phyloP scores from a whole-genome alignment of 768 basidiomycete genomes.

The Symmetrospora coprosmae region DNA sequence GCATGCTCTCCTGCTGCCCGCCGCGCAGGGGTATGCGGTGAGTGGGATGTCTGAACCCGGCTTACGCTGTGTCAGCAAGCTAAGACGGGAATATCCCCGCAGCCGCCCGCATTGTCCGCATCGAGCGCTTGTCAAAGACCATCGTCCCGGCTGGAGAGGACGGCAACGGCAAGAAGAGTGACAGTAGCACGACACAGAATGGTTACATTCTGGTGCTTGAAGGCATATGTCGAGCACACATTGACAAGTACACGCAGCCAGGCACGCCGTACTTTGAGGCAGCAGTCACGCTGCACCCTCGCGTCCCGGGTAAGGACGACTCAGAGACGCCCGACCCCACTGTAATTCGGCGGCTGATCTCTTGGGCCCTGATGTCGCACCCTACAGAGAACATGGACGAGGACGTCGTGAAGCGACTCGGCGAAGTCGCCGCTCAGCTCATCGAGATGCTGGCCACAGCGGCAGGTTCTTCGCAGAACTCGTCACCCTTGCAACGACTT shows the following conservation, averaged over 20 bases:
- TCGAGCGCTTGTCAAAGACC: constrained; percentile 20
- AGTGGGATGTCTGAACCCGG: neutral
- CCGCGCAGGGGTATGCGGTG: constrained; percentile 8
- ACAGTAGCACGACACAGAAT: neutral
- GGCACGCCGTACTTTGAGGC: constrained; percentile 22
- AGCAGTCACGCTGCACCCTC: constrained; percentile 4
- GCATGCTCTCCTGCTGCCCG: too few relatives aligned
- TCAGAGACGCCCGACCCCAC: too few relatives aligned
- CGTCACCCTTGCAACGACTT: constrained; percentile 23
- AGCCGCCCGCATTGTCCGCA: constrained; percentile 27
- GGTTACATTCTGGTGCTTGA: constrained; percentile 19
- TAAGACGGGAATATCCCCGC: neutral
- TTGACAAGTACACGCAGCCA: constrained; percentile 14
- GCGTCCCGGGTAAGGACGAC: too few relatives aligned
- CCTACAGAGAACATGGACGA: neutral
- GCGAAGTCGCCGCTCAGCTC: neutral
- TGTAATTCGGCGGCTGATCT: too few relatives aligned
- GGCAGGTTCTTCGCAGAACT: neutral
- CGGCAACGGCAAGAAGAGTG: neutral
- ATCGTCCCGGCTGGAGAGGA: constrained; percentile 11
- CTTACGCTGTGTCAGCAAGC: neutral
- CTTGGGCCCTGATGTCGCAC: too few relatives aligned
- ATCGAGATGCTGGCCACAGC: neutral
- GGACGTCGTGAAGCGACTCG: neutral
- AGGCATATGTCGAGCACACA: constrained; percentile 25